Conservation (phyloP, 2,329 filamentous ascomycete genomes). For the Aspergillus arachidicola region DNA sequence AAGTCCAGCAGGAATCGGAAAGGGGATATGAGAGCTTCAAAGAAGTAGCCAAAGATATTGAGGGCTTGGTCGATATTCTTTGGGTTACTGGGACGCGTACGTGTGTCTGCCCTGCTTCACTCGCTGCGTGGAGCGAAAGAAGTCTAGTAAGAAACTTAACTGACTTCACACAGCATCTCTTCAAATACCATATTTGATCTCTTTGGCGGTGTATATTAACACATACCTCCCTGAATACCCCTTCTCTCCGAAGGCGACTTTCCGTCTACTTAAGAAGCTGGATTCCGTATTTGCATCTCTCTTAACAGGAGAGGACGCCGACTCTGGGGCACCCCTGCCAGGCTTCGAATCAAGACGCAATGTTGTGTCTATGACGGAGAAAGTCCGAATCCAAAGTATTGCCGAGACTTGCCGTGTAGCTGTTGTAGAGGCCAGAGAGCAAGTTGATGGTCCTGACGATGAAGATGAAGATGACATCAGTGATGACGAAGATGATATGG, state of each 20-base stretch:
- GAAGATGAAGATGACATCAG: conserved; percentile 39
- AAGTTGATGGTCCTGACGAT: conserved; percentile 47
- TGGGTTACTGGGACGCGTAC: conserved; percentile 87
- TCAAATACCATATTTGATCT: conserved; percentile 82
- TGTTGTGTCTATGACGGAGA: conserved; percentile 72
- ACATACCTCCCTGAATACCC: conserved; percentile 74
- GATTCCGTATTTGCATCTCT: conserved; percentile 82
- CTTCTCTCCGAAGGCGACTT: conserved; percentile 67
- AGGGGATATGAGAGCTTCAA: conserved; percentile 64
- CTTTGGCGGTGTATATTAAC: conserved; percentile 71
- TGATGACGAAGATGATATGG: conserved; percentile 44
- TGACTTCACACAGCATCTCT: conserved; percentile 62
- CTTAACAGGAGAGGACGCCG: conserved; percentile 66
- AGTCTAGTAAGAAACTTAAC: background rate
- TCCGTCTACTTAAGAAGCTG: conserved; percentile 73
- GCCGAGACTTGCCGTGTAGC: conserved; percentile 74
- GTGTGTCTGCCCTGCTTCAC: conserved; percentile 37
- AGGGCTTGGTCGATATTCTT: conserved; percentile 73
- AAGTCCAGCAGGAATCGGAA: conserved; percentile 35
- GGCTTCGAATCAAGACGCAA: conserved; percentile 66
- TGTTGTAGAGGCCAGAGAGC: conserved; percentile 65
- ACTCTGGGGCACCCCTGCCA: conserved; percentile 66
- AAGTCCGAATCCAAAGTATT: conserved; percentile 81
- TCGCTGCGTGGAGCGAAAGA: background rate
- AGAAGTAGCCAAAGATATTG: conserved; percentile 74